Conservation (phyloP, 2,329 filamentous ascomycete species). For the Mycosphaerella sp. region DNA sequence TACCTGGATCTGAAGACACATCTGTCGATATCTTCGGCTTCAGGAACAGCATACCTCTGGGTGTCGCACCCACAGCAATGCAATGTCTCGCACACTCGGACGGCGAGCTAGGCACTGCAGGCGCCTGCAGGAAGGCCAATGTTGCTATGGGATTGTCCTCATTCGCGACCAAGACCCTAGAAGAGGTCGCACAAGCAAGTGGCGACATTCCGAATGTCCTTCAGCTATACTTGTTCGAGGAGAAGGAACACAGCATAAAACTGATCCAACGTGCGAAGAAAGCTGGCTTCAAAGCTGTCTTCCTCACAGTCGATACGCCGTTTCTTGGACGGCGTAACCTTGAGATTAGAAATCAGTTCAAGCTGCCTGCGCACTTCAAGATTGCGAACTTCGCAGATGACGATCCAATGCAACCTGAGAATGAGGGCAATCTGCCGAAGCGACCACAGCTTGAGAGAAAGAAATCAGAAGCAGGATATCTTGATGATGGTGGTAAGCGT, state of each 20-base stretch:
- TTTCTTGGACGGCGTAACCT: conserved; percentile 50
- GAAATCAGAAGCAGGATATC: conserved; percentile 10
- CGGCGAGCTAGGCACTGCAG: conserved; percentile 47
- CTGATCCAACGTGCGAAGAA: conserved; percentile 33
- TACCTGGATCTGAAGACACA: conserved; percentile 27
- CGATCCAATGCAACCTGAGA: conserved; percentile 11
- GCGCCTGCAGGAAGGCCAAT: conserved; percentile 42
- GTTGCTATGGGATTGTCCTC: conserved; percentile 47
- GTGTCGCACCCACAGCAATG: conserved; percentile 50
- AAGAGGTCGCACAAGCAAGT: conserved; percentile 45
- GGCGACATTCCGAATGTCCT: conserved; percentile 45
- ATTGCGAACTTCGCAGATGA: conserved; percentile 34
- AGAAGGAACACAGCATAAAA: conserved; percentile 46
- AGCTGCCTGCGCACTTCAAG: conserved; percentile 33
- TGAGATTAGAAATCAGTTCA: conserved; percentile 51
- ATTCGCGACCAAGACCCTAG: conserved; percentile 46
- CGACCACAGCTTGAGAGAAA: conserved; percentile 7
- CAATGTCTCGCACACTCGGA: conserved; percentile 49
- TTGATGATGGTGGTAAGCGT: conserved; percentile 27
- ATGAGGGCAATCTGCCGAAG: conserved; percentile 14
- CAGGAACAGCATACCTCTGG: conserved; percentile 45
- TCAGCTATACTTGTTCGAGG: conserved; percentile 51
- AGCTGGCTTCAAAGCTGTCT: conserved; percentile 50
- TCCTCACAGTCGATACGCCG: conserved; percentile 53
- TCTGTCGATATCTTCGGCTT: conserved; percentile 44